Percentiles rank a stretch among this genome's conserved stretches.
phyloP scores from a whole-genome alignment of 352 stramenopile genomes.

The Phytophthora podocarpi region DNA sequence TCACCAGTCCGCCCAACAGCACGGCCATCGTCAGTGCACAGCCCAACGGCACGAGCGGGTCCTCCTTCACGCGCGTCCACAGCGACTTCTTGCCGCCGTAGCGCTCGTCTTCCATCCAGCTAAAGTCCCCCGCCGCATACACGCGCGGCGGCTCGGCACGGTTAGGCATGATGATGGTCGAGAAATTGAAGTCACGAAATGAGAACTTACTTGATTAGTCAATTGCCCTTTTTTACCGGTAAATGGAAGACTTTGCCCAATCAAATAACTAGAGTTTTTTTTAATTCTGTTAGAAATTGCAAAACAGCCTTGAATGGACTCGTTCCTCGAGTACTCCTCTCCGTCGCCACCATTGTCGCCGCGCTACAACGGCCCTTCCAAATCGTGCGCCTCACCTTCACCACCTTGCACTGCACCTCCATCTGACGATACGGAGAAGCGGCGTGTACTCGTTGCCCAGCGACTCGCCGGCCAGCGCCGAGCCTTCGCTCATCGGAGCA shows the following conservation, averaged over 20 bases:
- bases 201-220: no score
- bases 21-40: conserved; percentile 67
- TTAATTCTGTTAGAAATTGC: neutral
- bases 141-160: conserved; percentile 24
- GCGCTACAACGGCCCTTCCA: neutral
- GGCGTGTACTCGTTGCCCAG: neutral
- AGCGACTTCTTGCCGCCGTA: conserved; percentile 65
- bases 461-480: neutral
- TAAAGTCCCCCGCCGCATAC: conserved; percentile 62
- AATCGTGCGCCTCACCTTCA: neutral
- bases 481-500: conserved; percentile 1
- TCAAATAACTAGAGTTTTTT: no score
- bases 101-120: conserved; percentile 66
- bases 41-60: conserved; percentile 79
- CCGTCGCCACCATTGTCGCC: conserved; percentile 10
- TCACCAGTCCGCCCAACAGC: conserved; percentile 68
- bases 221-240: no score
- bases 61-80: conserved; percentile 66
- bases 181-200: no score
- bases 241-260: no score
- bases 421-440: neutral
- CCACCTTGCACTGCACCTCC: neutral
- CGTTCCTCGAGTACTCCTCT: conserved; percentile 22
- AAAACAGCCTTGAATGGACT: conserved; percentile 16
- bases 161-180: conserved; percentile 10